These are phyloP conservation scores for Akanthomyces dipterigenus DNA, from an alignment of 2,329 filamentous ascomycete genomes.

Conservation along the genomic window DNA sequence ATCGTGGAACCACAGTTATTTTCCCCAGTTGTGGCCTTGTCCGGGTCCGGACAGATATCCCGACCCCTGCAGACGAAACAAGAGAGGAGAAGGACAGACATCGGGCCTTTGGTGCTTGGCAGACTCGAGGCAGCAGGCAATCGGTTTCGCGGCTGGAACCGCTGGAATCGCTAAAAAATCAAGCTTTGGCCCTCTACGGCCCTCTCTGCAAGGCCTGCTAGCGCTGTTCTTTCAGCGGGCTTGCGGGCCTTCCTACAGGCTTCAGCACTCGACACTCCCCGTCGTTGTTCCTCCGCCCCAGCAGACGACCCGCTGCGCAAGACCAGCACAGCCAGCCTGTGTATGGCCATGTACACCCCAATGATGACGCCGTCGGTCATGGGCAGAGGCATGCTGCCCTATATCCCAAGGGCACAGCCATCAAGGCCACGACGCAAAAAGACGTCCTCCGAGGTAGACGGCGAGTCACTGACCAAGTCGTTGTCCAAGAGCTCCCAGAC, in stretches of 20 bases:
- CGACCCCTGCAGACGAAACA: background rate
- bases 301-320: background rate
- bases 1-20: background rate
- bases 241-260: background rate
- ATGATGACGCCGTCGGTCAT: background rate
- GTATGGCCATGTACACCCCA: constrained; percentile 1
- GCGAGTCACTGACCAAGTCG: background rate
- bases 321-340: background rate
- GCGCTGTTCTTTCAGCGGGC: background rate
- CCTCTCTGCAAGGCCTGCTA: background rate
- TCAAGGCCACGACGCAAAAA: background rate
- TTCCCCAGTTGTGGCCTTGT: background rate
- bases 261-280: background rate
- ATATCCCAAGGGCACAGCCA: background rate
- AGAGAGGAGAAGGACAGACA: background rate
- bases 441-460: background rate
- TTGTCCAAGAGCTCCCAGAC: background rate
- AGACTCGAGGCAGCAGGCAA: background rate
- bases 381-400: background rate
- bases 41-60: background rate
- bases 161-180: background rate
- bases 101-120: no score
- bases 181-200: background rate
- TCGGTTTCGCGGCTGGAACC: background rate
- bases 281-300: background rate